Evolutionary conservation across 768 basidiomycete genomes (phyloP).

Genomic region (Leucocoprinus leucothites): DNA sequence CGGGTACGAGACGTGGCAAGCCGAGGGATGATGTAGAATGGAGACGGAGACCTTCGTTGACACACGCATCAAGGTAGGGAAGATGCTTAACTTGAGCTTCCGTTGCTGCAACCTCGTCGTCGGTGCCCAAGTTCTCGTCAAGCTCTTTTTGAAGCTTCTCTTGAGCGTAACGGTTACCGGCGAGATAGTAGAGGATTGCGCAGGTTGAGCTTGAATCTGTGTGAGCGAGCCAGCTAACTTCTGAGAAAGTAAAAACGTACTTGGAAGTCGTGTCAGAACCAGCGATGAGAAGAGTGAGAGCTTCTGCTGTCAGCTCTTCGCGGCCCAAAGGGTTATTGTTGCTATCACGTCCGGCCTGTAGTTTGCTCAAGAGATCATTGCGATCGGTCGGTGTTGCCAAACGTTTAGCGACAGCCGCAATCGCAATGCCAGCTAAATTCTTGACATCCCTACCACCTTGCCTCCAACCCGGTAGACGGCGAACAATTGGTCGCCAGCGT

Average conservation of each 20-base stretch:
- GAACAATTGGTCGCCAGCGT: slow-evolving; percentile 63
- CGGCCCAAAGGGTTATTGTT: slow-evolving; percentile 78
- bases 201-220: slow-evolving; percentile 71
- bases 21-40: slow-evolving; percentile 86
- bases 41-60: slow-evolving; percentile 81
- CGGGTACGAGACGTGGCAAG: slow-evolving; percentile 74
- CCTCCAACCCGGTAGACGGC: slow-evolving; percentile 73
- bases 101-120: slow-evolving; percentile 59
- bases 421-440: slow-evolving; percentile 74
- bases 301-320: slow-evolving; percentile 87
- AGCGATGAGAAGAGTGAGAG: slow-evolving; percentile 80
- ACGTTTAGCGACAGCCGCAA: slow-evolving; percentile 77
- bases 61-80: slow-evolving; percentile 81
- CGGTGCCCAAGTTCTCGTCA: slow-evolving; percentile 51
- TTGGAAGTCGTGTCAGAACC: slow-evolving; percentile 94
- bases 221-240: neutral
- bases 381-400: slow-evolving; percentile 68
- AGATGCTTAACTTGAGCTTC: slow-evolving; percentile 70
- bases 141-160: slow-evolving; percentile 76
- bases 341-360: slow-evolving; percentile 75
- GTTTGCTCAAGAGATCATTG: slow-evolving; percentile 76
- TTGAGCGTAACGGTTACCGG: slow-evolving; percentile 61
- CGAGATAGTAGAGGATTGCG: slow-evolving; percentile 84
- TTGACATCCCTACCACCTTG: slow-evolving; percentile 64
- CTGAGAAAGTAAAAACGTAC: slow-evolving; percentile 35